These are phyloP conservation scores for Globisporangium ultimum DNA, from an alignment of 352 stramenopile genomes.

Conservation along the genomic window DNA sequence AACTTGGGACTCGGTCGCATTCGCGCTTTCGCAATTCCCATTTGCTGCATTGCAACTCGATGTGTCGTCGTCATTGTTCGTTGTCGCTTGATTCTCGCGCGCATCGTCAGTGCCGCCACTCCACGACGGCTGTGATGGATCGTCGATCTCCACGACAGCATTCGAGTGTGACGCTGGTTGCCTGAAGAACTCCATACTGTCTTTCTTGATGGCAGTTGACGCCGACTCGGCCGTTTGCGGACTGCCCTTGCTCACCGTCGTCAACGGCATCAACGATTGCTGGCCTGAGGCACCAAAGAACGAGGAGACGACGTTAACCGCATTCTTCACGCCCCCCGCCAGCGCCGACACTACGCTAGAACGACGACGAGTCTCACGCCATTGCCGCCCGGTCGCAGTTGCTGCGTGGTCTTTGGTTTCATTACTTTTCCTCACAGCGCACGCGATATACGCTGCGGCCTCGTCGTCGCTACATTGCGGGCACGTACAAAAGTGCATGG, in stretches of 20 bases:
- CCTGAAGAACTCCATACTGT: slow-evolving; percentile 6
- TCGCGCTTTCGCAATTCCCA: too few relatives aligned
- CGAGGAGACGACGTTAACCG: slow-evolving; percentile 23
- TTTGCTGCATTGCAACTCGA: too few relatives aligned
- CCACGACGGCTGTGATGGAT: slow-evolving; percentile 4
- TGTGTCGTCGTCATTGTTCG: too few relatives aligned
- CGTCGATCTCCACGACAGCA: slow-evolving; percentile 15
- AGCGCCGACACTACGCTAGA: slow-evolving; percentile 21
- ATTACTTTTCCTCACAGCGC: neutral
- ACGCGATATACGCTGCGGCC: neutral
- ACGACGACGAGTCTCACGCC: slow-evolving; percentile 15
- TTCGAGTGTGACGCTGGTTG: neutral
- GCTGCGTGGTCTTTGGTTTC: neutral
- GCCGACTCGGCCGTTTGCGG: neutral
- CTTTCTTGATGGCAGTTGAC: slow-evolving; percentile 4
- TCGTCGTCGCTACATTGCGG: neutral
- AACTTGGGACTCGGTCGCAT: slow-evolving; percentile 6
- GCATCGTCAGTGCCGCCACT: neutral
- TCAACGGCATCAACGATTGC: neutral
- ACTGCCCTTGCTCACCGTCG: neutral
- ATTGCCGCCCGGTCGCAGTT: neutral
- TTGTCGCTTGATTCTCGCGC: neutral
- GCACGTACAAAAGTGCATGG: neutral
- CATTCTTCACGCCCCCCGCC: slow-evolving; percentile 21
- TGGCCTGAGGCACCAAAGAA: slow-evolving; percentile 19